Evolutionary conservation across 305 asterid species (phyloP).

Genomic region (Rubia balearica): DNA sequence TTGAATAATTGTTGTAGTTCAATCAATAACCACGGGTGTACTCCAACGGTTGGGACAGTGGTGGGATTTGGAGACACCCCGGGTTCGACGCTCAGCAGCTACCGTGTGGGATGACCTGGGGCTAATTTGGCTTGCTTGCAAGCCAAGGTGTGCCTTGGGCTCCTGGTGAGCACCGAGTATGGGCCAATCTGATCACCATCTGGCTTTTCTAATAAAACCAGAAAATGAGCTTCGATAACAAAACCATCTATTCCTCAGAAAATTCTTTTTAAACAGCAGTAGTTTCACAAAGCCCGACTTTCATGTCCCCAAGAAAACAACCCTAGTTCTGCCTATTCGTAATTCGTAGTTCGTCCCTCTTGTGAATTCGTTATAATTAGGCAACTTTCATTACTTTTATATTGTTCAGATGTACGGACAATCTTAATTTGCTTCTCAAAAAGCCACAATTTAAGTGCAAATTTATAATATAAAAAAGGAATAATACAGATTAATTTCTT

Average conservation of each 20-base stretch:
- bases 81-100: too few relatives aligned
- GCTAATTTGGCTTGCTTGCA: too few relatives aligned
- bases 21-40: too few relatives aligned
- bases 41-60: too few relatives aligned
- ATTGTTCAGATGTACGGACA: not conserved
- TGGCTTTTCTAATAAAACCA: not conserved
- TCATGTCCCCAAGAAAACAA: constrained; percentile 28
- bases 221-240: constrained; percentile 1
- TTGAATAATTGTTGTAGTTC: too few relatives aligned
- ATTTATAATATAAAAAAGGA: not conserved
- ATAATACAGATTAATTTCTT: too few relatives aligned
- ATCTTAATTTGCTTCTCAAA: too few relatives aligned
- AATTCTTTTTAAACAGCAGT: constrained; percentile 15
- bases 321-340: constrained; percentile 5
- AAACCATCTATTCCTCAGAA: constrained; percentile 11
- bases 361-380: not conserved
- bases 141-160: too few relatives aligned
- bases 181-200: not conserved
- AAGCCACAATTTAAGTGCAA: not conserved
- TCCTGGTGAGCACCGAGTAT: too few relatives aligned
- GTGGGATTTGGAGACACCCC: too few relatives aligned
- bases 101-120: too few relatives aligned
- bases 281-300: constrained; percentile 17
- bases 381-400: not conserved
- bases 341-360: too few relatives aligned